A percentile compares a stretch with the other conserved stretches of the same genome.
These are phyloP conservation scores for Diphasiastrum complanatum DNA, from an alignment of 83 land plant species.

Conservation along the genomic window DNA sequence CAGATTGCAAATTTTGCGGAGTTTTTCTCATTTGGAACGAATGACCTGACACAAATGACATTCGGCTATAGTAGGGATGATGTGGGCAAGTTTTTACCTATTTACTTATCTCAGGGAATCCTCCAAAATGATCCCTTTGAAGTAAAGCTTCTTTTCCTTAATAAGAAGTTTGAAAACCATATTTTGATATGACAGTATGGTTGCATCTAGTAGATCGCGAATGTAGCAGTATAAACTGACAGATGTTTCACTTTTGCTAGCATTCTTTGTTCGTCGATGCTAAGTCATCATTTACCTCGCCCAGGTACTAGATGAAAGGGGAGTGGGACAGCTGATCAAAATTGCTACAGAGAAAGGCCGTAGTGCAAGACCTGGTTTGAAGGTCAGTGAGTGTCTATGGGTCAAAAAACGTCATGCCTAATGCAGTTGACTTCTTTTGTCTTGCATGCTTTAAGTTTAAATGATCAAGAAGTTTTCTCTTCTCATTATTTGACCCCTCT, in stretches of 20 bases:
- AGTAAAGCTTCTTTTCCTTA: slow-evolving; percentile 48
- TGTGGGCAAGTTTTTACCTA: slow-evolving; percentile 92
- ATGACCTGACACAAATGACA: slow-evolving; percentile 97
- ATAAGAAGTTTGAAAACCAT: too few relatives aligned
- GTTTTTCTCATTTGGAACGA: slow-evolving; percentile 96
- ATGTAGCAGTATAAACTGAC: too few relatives aligned
- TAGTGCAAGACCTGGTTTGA: slow-evolving; percentile 62
- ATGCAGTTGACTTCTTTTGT: background rate
- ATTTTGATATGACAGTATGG: too few relatives aligned
- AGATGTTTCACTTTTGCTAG: background rate
- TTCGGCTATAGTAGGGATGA: slow-evolving; percentile 99
- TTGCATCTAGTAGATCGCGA: too few relatives aligned
- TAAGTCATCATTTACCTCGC: background rate
- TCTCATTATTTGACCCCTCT: too few relatives aligned
- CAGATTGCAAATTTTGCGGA: slow-evolving; percentile 92
- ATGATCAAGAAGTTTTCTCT: background rate
- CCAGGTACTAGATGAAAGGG: slow-evolving; percentile 89
- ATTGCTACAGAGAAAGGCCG: slow-evolving; percentile 85
- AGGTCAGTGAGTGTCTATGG: slow-evolving; percentile 37
- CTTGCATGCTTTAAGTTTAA: background rate
- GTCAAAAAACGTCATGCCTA: background rate
- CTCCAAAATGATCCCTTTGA: slow-evolving; percentile 95
- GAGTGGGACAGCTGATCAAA: slow-evolving; percentile 86
- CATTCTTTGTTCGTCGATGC: background rate
- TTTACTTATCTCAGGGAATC: slow-evolving; percentile 72